Conservation (phyloP, 805 yeast genomes). For the Lachancea waltii region DNA sequence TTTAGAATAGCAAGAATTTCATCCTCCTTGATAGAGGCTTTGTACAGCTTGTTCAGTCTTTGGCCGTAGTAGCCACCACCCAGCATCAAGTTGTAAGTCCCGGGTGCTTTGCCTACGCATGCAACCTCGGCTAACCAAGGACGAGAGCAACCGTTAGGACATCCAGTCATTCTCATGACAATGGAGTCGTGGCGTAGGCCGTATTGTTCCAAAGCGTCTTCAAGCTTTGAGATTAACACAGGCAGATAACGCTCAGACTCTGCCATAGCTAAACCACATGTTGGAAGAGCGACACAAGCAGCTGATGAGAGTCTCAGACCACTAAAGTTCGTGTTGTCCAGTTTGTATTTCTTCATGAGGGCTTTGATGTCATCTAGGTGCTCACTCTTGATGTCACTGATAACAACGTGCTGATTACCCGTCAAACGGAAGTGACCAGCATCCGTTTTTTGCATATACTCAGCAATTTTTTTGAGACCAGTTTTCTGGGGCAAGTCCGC, state of each 20-base stretch:
- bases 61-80: slow-evolving; percentile 97
- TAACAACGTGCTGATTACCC: slow-evolving; percentile 88
- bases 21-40: slow-evolving; percentile 83
- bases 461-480: slow-evolving; percentile 76
- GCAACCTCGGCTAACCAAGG: slow-evolving; percentile 98
- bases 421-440: slow-evolving; percentile 88
- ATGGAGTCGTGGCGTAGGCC: slow-evolving; percentile 92
- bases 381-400: slow-evolving; percentile 65
- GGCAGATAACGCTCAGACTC: slow-evolving; percentile 91
- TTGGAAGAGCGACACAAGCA: slow-evolving; percentile 97
- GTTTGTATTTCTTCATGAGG: slow-evolving; percentile 62
- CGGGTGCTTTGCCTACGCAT: slow-evolving; percentile 88
- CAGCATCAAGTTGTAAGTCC: slow-evolving; percentile 86
- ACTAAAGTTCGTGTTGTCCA: slow-evolving; percentile 77
- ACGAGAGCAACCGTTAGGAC: slow-evolving; percentile 98
- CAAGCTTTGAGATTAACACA: slow-evolving; percentile 70
- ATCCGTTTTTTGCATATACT: slow-evolving; percentile 50
- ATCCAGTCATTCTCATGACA: slow-evolving; percentile 98
- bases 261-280: slow-evolving; percentile 98
- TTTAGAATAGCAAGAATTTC: slow-evolving; percentile 71
- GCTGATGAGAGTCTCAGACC: slow-evolving; percentile 85
- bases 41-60: slow-evolving; percentile 82
- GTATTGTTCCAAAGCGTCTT: slow-evolving; percentile 79
- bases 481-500: slow-evolving; percentile 84
- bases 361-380: slow-evolving; percentile 57